A percentile compares a stretch with the other conserved stretches of the same genome.
Evolutionary conservation across 2,329 filamentous ascomycete species (phyloP).

Genomic region (Purpureocillium takamizusanense): DNA sequence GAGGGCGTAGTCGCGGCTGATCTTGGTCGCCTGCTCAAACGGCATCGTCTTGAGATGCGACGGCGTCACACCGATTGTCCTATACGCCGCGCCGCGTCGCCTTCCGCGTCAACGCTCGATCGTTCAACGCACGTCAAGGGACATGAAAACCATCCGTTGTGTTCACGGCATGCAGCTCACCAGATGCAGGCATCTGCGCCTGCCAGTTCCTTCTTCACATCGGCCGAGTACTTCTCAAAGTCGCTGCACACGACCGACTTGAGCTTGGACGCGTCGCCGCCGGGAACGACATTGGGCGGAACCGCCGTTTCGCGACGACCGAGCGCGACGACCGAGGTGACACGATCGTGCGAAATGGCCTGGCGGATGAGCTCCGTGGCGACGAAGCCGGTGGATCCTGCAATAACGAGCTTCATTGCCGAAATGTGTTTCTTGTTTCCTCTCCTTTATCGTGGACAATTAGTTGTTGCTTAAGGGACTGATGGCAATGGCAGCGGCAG

Average conservation of each 20-base stretch:
- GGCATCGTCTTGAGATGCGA: constrained; percentile 17
- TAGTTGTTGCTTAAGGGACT: too few species aligned
- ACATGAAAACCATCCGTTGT: neutral
- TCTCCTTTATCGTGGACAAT: too few species aligned
- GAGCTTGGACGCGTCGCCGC: constrained; percentile 24
- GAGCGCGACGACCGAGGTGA: constrained; percentile 32
- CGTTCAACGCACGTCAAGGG: too few species aligned
- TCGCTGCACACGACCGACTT: constrained; percentile 28
- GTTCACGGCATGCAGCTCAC: constrained; percentile 12
- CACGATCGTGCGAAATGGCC: constrained; percentile 21
- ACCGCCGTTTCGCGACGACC: constrained; percentile 24
- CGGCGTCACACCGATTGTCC: constrained; percentile 34
- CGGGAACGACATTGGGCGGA: constrained; percentile 11
- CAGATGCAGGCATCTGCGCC: constrained; percentile 34
- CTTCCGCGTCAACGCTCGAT: too few species aligned
- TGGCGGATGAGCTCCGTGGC: constrained; percentile 34
- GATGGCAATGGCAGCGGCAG: too few species aligned
- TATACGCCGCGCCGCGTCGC: neutral
- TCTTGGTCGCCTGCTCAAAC: constrained; percentile 25
- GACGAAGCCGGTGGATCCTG: constrained; percentile 32
- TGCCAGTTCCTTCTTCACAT: constrained; percentile 26
- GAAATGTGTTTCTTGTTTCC: too few species aligned
- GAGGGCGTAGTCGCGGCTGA: constrained; percentile 28
- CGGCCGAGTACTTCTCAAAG: constrained; percentile 30
- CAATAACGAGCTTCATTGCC: constrained; percentile 33